Evolutionary conservation across 306 rosid species (phyloP).

Genomic region (Citrullus colocynthis): DNA sequence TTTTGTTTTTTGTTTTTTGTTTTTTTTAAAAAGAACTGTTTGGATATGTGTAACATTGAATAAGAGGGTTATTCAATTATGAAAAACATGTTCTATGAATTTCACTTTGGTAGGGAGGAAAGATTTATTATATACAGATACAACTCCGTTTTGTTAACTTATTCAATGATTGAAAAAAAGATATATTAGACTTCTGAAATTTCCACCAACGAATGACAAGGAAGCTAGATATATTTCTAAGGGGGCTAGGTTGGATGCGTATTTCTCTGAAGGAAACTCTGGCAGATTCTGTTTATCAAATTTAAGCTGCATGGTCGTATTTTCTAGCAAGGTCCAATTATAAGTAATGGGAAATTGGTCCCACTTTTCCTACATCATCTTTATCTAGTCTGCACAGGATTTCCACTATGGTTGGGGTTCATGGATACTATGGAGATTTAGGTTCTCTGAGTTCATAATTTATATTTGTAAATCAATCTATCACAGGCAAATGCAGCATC

Average conservation of each 20-base stretch:
- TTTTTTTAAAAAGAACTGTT: neutral
- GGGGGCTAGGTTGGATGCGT: neutral
- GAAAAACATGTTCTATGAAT: neutral
- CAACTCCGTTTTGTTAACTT: neutral
- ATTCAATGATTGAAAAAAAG: neutral
- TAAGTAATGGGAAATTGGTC: neutral
- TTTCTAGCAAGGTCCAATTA: neutral
- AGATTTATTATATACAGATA: neutral
- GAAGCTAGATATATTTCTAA: neutral
- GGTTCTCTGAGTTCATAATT: neutral
- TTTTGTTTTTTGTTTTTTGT: neutral
- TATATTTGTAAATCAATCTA: neutral
- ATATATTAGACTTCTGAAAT: neutral
- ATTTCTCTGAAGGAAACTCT: neutral
- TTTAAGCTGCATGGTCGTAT: neutral
- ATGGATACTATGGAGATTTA: neutral
- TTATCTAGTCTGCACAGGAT: neutral
- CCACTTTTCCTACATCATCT: neutral
- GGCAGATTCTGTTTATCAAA: neutral
- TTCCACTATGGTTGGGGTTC: neutral
- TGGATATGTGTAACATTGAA: neutral
- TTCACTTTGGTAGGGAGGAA: neutral
- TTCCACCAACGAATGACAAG: neutral
- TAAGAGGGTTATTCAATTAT: neutral
- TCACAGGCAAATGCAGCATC: constrained; percentile 42